These are phyloP conservation scores for Cordyceps militaris DNA, from an alignment of 2,329 filamentous ascomycete genomes.

Conservation along the genomic window DNA sequence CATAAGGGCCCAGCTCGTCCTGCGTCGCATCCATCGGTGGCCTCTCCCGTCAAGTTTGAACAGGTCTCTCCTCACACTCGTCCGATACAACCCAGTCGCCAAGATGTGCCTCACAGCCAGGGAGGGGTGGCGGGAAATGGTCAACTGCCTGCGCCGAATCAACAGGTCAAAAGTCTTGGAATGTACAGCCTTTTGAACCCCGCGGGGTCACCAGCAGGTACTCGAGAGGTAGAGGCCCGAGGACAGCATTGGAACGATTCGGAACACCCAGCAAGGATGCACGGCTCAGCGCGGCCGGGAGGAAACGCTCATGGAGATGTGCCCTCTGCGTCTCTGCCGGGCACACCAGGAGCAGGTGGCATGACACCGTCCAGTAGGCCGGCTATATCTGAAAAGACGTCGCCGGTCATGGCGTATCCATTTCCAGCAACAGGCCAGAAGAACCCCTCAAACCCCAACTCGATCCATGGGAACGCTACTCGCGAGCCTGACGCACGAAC, in stretches of 20 bases:
- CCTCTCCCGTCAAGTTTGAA: conserved; percentile 34
- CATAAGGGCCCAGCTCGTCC: conserved; percentile 51
- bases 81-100: conserved; percentile 12
- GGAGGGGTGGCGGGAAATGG: conserved; percentile 12
- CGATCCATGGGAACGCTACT: conserved; percentile 20
- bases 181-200: conserved; percentile 35
- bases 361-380: conserved; percentile 23
- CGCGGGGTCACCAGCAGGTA: conserved; percentile 22
- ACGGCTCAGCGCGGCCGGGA: conserved; percentile 17
- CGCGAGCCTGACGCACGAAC: conserved; percentile 21
- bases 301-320: conserved; percentile 23
- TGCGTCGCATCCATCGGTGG: conserved; percentile 44
- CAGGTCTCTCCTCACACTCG: conserved; percentile 17
- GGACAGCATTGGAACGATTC: conserved; percentile 17
- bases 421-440: conserved; percentile 25
- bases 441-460: conserved; percentile 26
- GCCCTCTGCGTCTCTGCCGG: conserved; percentile 27
- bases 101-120: conserved; percentile 20
- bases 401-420: conserved; percentile 24
- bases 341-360: conserved; percentile 23
- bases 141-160: conserved; percentile 20
- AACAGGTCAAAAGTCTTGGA: conserved; percentile 24
- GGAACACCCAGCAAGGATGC: conserved; percentile 17
- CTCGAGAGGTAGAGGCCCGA: conserved; percentile 16
- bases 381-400: conserved; percentile 25